Conservation (phyloP, 2,329 filamentous ascomycete genomes). For the Apiospora hydei region DNA sequence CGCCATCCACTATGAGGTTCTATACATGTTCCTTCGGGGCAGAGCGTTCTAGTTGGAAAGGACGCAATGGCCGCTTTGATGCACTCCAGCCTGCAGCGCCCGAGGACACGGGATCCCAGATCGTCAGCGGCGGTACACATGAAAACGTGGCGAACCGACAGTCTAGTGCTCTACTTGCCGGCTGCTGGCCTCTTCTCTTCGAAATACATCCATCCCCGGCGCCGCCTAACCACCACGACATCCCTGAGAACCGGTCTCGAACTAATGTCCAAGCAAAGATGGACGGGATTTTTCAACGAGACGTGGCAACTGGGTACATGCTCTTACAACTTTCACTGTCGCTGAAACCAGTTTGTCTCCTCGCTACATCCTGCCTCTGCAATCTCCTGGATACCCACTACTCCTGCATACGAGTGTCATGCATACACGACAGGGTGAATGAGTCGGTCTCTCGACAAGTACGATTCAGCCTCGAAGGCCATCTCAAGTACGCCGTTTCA, state of each 20-base stretch:
- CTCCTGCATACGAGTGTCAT: conserved; percentile 6
- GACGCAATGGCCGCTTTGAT: conserved; percentile 3
- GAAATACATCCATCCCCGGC: neutral
- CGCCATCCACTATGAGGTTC: neutral
- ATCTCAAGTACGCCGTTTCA: conserved; percentile 2
- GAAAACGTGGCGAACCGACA: neutral
- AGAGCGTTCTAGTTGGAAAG: neutral
- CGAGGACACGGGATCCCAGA: conserved; percentile 11
- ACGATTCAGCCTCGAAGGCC: conserved; percentile 7
- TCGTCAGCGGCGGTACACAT: neutral
- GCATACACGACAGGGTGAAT: neutral
- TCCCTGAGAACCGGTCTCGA: neutral
- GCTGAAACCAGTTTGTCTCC: neutral
- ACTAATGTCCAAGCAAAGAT: neutral
- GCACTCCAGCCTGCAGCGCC: conserved; percentile 10
- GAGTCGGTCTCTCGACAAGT: neutral
- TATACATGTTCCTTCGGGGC: neutral
- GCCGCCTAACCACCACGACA: neutral
- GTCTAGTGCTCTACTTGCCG: neutral
- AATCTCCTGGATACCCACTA: conserved; percentile 9
- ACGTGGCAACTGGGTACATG: neutral
- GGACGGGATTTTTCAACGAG: neutral
- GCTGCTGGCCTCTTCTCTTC: neutral
- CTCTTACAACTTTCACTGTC: neutral
- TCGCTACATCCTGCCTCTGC: conserved; percentile 7